Conservation (phyloP, 805 yeast genomes). For the Metschnikowia hibisci region DNA sequence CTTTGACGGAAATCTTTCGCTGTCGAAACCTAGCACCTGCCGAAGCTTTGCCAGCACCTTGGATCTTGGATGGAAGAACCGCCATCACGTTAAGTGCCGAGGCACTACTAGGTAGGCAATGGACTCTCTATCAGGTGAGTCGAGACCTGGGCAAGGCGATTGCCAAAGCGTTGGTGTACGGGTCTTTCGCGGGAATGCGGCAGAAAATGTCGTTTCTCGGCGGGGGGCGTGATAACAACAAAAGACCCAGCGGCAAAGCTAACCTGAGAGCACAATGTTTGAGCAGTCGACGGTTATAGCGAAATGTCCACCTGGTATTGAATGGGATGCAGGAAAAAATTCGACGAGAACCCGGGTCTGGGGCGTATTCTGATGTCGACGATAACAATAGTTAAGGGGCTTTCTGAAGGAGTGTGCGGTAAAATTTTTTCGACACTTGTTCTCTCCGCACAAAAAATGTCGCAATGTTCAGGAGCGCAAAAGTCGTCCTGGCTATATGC, state of each 20-base stretch:
- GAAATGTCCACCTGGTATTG: background rate
- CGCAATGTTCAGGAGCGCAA: conserved; percentile 11
- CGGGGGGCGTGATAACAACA: conserved; percentile 11
- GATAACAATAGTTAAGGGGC: conserved; percentile 10
- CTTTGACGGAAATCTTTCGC: conserved; percentile 90
- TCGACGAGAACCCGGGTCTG: conserved; percentile 2
- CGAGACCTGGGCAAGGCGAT: conserved; percentile 1
- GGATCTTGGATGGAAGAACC: conserved; percentile 36
- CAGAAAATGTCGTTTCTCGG: conserved; percentile 19
- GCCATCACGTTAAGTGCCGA: conserved; percentile 30
- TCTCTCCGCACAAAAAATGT: conserved; percentile 15
- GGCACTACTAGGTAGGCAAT: conserved; percentile 6
- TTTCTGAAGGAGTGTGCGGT: conserved; percentile 16
- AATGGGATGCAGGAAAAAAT: background rate
- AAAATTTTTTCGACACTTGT: conserved; percentile 11
- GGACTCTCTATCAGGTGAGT: conserved; percentile 3
- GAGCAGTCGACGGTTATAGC: background rate
- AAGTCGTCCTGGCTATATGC: background rate
- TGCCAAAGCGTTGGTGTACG: conserved; percentile 18
- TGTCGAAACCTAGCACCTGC: conserved; percentile 82
- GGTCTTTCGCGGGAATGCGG: conserved; percentile 20
- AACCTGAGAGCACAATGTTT: conserved; percentile 1
- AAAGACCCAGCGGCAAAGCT: conserved; percentile 3
- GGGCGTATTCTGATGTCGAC: conserved; percentile 1
- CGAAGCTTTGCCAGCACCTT: conserved; percentile 27